These are phyloP conservation scores for Trypanosoma lewisi DNA, from an alignment of 208 protist genomes.

Conservation along the genomic window DNA sequence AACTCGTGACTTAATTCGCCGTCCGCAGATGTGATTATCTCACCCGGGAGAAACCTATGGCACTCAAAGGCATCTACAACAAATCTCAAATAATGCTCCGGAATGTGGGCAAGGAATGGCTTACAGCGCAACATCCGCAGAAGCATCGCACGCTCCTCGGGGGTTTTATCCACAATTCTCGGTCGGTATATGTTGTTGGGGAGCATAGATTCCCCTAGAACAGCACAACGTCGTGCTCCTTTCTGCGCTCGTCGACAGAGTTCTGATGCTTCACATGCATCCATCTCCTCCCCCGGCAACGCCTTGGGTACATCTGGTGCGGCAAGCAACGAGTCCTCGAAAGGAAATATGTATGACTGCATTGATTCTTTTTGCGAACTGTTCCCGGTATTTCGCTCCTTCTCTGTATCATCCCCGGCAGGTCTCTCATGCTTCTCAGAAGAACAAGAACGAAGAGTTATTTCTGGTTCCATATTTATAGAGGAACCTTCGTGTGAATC, in stretches of 20 bases:
- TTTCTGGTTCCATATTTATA: too few relatives aligned
- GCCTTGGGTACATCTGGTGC: too few relatives aligned
- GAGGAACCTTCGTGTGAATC: too few relatives aligned
- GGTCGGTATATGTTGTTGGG: conserved; percentile 2
- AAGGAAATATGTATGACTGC: background rate
- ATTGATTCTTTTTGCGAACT: background rate
- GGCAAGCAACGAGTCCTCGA: background rate
- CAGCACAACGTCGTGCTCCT: background rate
- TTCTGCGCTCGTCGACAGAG: background rate
- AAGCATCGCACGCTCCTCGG: conserved; percentile 4
- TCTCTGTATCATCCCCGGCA: background rate
- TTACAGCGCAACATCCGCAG: background rate
- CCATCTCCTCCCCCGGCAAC: background rate
- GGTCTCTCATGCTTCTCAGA: background rate
- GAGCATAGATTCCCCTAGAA: conserved; percentile 5
- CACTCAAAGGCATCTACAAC: conserved; percentile 20
- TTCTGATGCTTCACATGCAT: background rate
- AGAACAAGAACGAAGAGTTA: too few relatives aligned
- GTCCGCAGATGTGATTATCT: background rate
- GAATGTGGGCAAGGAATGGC: background rate
- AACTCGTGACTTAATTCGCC: conserved; percentile 11
- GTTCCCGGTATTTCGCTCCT: background rate
- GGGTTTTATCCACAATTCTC: background rate
- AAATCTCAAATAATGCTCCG: background rate
- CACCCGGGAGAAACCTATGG: conserved; percentile 3